Evolutionary conservation across 768 basidiomycete genomes (phyloP), one percentile per base, ranked within the genome.

Genomic region (Grammothele lineata): DNA sequence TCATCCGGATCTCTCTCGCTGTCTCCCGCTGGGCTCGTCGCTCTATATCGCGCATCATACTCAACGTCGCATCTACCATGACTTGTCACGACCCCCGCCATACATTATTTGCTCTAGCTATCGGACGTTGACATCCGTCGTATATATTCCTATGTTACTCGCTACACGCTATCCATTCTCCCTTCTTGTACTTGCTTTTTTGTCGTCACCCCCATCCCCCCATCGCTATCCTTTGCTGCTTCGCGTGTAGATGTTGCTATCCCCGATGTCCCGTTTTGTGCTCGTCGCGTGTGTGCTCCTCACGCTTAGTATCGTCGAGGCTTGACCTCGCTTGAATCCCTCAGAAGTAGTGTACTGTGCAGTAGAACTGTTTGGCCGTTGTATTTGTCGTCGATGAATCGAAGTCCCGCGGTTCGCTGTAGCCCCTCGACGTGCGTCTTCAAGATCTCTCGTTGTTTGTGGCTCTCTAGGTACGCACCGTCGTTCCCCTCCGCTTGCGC

Each of bases 71-170:
- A 36, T 43, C 30, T 33, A 10, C 35, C 42, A 43, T 33, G 42
- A 43, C 21, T 33, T 32, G 19, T 43, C 19, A 43, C 18, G 45
- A 36, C 35, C n/a, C 45, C 17, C 18, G 5, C 44, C 43, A 27
- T 48, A 42, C 47, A 21, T 37, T 39, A 37, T 42, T 37, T 22
- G 21, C 34, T 26, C 24, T 19, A 21, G 21, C 15, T 37, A 30
- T 37, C 37, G 17, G 22, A 24, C 38, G 19, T n/a, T 42, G 21
- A 21, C 35, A 24, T 41, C 40, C 18, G 34, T 37, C 37, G 45
- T 47, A 47, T 32, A 45, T 50, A 40, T 40, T 37, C 10, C 24
- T 23, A 21, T 23, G 7, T 37, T n/a, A 17, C 34, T 41, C 41
- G 37, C 19, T 23, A 33, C 36, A 22, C 32, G 17, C 1, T 23